Evolutionary conservation across 1,284 basidiomycete genomes (phyloP).

Genomic region (Trametes sp.): DNA sequence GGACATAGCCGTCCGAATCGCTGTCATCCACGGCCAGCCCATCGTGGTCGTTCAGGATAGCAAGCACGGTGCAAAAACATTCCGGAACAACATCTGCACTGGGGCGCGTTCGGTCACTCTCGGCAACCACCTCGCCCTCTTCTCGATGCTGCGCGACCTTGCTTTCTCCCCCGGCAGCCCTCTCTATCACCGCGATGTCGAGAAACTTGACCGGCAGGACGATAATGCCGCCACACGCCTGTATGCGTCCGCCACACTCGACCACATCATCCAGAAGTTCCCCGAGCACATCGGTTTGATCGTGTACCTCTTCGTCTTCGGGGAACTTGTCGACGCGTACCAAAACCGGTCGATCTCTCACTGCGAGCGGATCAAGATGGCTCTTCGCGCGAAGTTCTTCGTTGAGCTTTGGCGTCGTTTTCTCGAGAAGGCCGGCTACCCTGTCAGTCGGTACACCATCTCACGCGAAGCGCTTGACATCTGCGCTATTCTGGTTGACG

Average conservation of each 20-base stretch:
- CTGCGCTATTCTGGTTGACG: slow-evolving; percentile 39
- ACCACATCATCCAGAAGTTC: slow-evolving; percentile 18
- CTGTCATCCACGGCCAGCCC: slow-evolving; percentile 26
- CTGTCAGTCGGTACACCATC: slow-evolving; percentile 37
- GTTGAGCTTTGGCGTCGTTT: slow-evolving; percentile 44
- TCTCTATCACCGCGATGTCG: slow-evolving; percentile 46
- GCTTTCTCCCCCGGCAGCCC: slow-evolving; percentile 16
- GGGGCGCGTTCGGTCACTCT: slow-evolving; percentile 38
- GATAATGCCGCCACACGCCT: slow-evolving; percentile 48
- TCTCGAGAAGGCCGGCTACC: slow-evolving; percentile 35
- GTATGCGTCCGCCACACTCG: slow-evolving; percentile 32
- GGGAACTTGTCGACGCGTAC: slow-evolving; percentile 37
- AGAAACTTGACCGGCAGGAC: slow-evolving; percentile 49
- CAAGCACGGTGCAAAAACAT: slow-evolving; percentile 44
- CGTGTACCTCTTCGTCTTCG: slow-evolving; percentile 38
- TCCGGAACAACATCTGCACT: slow-evolving; percentile 40
- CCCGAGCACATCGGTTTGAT: slow-evolving; percentile 25
- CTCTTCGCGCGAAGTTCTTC: slow-evolving; percentile 45
- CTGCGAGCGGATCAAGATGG: slow-evolving; percentile 43
- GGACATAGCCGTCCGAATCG: slow-evolving; percentile 15
- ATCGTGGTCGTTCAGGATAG: slow-evolving; percentile 40
- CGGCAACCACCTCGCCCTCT: slow-evolving; percentile 29
- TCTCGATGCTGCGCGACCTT: slow-evolving; percentile 7
- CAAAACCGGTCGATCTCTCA: slow-evolving; percentile 33
- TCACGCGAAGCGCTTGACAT: slow-evolving; percentile 46